Conservation (phyloP, 176 grass and related monocot genomes). For the Eleusine coracana region DNA sequence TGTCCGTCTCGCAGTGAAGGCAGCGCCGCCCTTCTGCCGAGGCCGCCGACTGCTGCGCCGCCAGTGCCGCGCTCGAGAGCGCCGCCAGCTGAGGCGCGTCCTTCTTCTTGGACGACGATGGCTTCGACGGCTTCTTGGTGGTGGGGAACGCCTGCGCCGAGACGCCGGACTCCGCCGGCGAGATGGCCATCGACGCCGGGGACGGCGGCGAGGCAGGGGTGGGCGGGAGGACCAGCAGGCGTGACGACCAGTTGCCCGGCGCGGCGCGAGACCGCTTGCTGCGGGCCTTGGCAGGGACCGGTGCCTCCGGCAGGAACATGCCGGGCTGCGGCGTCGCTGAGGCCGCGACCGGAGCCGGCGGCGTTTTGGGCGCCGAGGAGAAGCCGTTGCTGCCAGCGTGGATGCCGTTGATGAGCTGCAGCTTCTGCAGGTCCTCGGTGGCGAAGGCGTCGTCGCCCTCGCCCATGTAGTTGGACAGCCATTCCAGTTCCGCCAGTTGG, state of each 20-base stretch:
- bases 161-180: slow-evolving; percentile 50
- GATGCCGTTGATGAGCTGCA: slow-evolving; percentile 75
- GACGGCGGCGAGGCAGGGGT: slow-evolving; percentile 30
- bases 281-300: slow-evolving; percentile 58
- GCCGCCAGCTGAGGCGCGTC: slow-evolving; percentile 23
- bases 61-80: neutral
- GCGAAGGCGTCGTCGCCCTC: slow-evolving; percentile 69
- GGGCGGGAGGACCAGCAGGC: slow-evolving; percentile 52
- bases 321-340: slow-evolving; percentile 17
- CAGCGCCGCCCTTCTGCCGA: slow-evolving; percentile 59
- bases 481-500: slow-evolving; percentile 86
- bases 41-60: neutral
- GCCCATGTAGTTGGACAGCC: slow-evolving; percentile 83
- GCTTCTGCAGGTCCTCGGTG: slow-evolving; percentile 85
- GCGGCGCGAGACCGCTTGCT: slow-evolving; percentile 71
- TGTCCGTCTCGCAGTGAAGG: slow-evolving; percentile 93
- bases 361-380: neutral
- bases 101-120: slow-evolving; percentile 61
- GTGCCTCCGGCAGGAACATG: slow-evolving; percentile 46
- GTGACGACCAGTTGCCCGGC: slow-evolving; percentile 69
- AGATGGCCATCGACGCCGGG: slow-evolving; percentile 53
- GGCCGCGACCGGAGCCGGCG: slow-evolving; percentile 4
- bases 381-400: slow-evolving; percentile 30
- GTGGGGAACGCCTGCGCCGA: slow-evolving; percentile 27
- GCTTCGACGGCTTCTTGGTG: slow-evolving; percentile 53